phyloP scores from a whole-genome alignment of 1,139 yeast species.

The Waltiozyma sp. region DNA sequence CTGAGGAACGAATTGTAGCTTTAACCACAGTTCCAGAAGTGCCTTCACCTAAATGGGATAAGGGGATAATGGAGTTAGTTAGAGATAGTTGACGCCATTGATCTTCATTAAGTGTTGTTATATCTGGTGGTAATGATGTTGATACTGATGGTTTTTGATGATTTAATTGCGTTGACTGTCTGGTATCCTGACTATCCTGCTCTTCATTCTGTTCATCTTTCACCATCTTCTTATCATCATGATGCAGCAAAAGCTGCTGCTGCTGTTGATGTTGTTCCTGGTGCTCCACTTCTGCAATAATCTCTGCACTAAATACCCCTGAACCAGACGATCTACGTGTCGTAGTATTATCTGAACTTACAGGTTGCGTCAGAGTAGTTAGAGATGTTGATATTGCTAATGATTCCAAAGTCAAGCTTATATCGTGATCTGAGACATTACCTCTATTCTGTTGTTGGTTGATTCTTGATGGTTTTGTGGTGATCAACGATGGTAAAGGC shows the following conservation, averaged over 20 bases:
- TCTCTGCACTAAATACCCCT: constrained; percentile 26
- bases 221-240: too few relatives aligned
- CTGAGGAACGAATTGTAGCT: neutral
- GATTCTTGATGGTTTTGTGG: too few relatives aligned
- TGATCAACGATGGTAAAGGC: constrained; percentile 3
- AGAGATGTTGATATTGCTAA: constrained; percentile 2
- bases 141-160: too few relatives aligned
- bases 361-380: constrained; percentile 12
- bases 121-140: neutral
- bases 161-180: too few relatives aligned
- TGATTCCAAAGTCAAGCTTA: neutral
- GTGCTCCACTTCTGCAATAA: constrained; percentile 25
- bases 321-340: constrained; percentile 16
- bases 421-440: neutral
- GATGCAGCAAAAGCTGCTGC: neutral
- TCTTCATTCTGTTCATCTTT: too few relatives aligned
- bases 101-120: constrained; percentile 42
- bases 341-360: constrained; percentile 18
- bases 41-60: constrained; percentile 82
- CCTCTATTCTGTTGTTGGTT: constrained; percentile 8
- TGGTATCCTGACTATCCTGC: too few relatives aligned
- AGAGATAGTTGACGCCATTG: constrained; percentile 67
- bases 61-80: constrained; percentile 44
- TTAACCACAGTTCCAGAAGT: constrained; percentile 75
- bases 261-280: neutral